These are phyloP conservation scores for Pinus tabuliformis DNA, from an alignment of 75 land plant genomes.

Conservation along the genomic window DNA sequence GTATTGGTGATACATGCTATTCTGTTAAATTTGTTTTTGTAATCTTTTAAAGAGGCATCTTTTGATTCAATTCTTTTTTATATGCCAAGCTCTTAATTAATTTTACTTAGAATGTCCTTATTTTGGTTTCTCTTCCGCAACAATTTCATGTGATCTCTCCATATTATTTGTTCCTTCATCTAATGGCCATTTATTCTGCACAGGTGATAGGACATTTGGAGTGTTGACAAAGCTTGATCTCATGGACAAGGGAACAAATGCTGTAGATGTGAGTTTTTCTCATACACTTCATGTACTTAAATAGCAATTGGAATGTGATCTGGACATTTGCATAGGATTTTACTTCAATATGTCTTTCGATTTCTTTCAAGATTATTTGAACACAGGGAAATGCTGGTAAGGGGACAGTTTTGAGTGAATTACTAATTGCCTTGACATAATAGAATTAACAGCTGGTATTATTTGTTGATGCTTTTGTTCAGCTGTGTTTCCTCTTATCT, in stretches of 20 bases:
- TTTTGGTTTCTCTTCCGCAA: too few species aligned
- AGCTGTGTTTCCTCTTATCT: not conserved
- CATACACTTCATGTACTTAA: not conserved
- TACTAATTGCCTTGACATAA: too few species aligned
- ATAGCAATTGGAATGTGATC: too few species aligned
- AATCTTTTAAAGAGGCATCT: not conserved
- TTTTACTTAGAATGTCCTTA: too few species aligned
- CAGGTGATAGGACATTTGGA: conserved; percentile 85
- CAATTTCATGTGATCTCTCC: too few species aligned
- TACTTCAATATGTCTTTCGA: not conserved
- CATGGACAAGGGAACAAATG: conserved; percentile 88
- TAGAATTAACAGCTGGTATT: not conserved
- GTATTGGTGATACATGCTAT: not conserved
- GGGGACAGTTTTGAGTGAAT: not conserved
- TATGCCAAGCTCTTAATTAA: too few species aligned
- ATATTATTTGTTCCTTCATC: too few species aligned
- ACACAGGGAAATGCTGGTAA: not conserved
- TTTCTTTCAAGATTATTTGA: not conserved
- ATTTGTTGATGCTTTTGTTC: not conserved
- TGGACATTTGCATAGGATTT: not conserved
- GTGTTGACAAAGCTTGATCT: conserved; percentile 84
- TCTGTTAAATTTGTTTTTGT: not conserved
- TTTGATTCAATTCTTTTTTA: too few species aligned
- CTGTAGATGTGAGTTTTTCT: conserved; percentile 50
- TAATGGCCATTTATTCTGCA: too few species aligned